Conservation (phyloP, 345 rosid genomes). For the Eucalyptus brandiana region DNA sequence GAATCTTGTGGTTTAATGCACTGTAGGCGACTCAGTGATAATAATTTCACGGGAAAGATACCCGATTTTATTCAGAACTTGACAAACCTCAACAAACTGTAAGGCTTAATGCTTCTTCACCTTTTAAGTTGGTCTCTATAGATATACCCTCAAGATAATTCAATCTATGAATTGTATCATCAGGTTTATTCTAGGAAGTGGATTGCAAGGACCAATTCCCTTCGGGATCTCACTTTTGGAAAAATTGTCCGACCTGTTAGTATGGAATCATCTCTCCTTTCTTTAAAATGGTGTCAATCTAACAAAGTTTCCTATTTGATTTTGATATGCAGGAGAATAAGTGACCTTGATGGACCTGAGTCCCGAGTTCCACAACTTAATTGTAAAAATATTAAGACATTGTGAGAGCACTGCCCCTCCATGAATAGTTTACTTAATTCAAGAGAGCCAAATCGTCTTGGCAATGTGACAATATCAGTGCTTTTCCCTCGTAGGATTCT, state of each 20-base stretch:
- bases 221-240: neutral
- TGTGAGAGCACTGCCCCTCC: neutral
- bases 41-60: too few relatives aligned
- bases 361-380: neutral
- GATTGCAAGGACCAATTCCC: constrained; percentile 6
- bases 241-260: neutral
- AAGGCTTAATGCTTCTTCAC: neutral
- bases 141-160: neutral
- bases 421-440: too few relatives aligned
- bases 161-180: neutral
- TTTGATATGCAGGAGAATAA: neutral
- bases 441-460: too few relatives aligned
- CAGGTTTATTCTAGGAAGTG: neutral
- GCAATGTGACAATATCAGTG: too few relatives aligned
- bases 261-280: neutral
- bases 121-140: neutral
- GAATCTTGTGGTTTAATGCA: rapidly evolving
- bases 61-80: too few relatives aligned
- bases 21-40: too few relatives aligned
- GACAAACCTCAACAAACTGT: too few relatives aligned
- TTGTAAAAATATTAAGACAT: neutral
- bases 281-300: neutral
- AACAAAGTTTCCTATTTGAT: neutral
- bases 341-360: neutral
- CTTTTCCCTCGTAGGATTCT: too few relatives aligned